These are phyloP conservation scores for Ceratobasidium sp. DNA, from an alignment of 1,284 basidiomycete species.

Conservation along the genomic window DNA sequence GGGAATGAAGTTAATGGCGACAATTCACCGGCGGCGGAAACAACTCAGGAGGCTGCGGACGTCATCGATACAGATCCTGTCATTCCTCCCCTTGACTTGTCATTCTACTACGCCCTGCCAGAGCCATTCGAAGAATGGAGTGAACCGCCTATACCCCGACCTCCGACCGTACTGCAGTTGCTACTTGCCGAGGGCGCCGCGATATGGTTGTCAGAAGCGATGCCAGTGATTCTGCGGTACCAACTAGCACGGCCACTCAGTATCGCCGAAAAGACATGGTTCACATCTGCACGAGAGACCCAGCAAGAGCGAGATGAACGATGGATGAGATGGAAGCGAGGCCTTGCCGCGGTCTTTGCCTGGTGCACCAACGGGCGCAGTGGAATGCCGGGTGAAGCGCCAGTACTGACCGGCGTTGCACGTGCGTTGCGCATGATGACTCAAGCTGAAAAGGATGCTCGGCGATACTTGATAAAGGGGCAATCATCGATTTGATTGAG, in stretches of 20 bases:
- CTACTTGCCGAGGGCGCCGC: constrained; percentile 23
- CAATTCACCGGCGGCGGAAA: not conserved
- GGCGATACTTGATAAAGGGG: not conserved
- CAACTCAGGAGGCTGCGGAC: not conserved
- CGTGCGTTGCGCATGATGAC: constrained; percentile 12
- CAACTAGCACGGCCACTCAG: not conserved
- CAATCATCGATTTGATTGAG: not conserved
- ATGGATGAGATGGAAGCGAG: constrained; percentile 13
- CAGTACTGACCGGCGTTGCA: constrained; percentile 12
- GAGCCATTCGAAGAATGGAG: constrained; percentile 12
- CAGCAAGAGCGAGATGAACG: constrained; percentile 9
- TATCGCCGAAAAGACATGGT: constrained; percentile 7
- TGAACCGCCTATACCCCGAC: not conserved
- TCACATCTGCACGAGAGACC: constrained; percentile 12
- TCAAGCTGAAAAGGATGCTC: constrained; percentile 5
- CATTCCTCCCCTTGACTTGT: not conserved
- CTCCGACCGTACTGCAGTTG: constrained; percentile 8
- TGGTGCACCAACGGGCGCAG: constrained; percentile 25
- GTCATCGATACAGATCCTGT: not conserved
- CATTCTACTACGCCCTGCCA: not conserved
- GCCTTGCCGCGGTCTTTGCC: constrained; percentile 7
- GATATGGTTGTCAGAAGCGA: constrained; percentile 21
- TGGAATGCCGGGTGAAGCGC: constrained; percentile 12
- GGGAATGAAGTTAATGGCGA: too few species aligned
- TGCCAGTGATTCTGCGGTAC: constrained; percentile 16